Conservation (phyloP, 352 stramenopile genomes). For the Hyaloperonospora arabidopsidis region DNA sequence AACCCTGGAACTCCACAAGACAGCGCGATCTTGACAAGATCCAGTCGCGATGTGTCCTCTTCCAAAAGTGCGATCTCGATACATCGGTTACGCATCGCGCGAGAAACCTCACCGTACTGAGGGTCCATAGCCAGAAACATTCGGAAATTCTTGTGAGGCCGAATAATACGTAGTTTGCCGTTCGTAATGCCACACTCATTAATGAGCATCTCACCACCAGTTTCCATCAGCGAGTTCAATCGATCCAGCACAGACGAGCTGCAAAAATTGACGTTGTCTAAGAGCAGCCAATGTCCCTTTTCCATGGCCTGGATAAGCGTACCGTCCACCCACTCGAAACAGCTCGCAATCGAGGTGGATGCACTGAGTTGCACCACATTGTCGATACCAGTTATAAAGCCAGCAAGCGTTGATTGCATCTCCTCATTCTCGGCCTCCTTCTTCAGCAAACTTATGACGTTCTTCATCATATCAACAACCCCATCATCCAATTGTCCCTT, state of each 20-base stretch:
- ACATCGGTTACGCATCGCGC: slow-evolving; percentile 99
- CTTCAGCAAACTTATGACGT: slow-evolving; percentile 35
- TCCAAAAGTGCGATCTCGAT: slow-evolving; percentile 90
- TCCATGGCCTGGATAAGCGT: slow-evolving; percentile 96
- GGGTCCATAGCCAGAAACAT: slow-evolving; percentile 99
- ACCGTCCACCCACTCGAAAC: slow-evolving; percentile 98
- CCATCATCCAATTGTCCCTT: slow-evolving; percentile 63
- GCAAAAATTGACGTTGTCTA: slow-evolving; percentile 99
- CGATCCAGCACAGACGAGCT: slow-evolving; percentile 98
- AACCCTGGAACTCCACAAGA: slow-evolving; percentile 59
- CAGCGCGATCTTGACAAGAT: slow-evolving; percentile 57
- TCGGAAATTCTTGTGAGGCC: slow-evolving; percentile 96
- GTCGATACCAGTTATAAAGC: slow-evolving; percentile 26
- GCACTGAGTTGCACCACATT: slow-evolving; percentile 52
- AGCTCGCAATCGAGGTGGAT: slow-evolving; percentile 53
- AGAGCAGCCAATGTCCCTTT: slow-evolving; percentile 96
- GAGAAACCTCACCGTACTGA: slow-evolving; percentile 93
- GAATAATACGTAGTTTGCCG: slow-evolving; percentile 89
- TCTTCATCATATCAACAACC: slow-evolving; percentile 46
- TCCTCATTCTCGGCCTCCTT: slow-evolving; percentile 8
- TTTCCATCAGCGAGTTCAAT: slow-evolving; percentile 99
- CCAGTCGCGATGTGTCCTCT: slow-evolving; percentile 44
- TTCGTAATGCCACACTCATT: slow-evolving; percentile 96
- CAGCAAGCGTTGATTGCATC: slow-evolving; percentile 9
- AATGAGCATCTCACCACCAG: slow-evolving; percentile 93